Evolutionary conservation across 805 yeast species (phyloP).

Genomic region (Lachancea kluyveri): DNA sequence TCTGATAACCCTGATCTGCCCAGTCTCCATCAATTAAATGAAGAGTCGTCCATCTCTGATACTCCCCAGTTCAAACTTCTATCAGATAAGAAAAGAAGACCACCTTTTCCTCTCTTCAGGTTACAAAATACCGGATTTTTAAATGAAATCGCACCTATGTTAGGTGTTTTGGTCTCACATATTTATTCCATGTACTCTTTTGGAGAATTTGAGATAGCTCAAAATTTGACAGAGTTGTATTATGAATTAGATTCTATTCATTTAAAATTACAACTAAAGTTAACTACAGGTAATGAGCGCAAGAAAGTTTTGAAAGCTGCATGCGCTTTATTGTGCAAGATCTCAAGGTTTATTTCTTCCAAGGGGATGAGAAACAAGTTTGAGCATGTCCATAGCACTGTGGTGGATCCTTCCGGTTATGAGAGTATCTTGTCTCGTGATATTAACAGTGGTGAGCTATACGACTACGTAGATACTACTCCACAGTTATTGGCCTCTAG

Average conservation of each 20-base stretch:
- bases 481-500: constrained; percentile 59
- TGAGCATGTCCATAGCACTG: constrained; percentile 13
- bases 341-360: constrained; percentile 54
- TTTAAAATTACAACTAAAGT: constrained; percentile 42
- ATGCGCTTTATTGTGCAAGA: constrained; percentile 46
- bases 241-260: constrained; percentile 53
- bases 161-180: constrained; percentile 54
- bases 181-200: constrained; percentile 65
- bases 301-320: constrained; percentile 44
- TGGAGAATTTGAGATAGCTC: constrained; percentile 60
- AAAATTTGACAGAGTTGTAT: constrained; percentile 48
- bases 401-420: constrained; percentile 53
- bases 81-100: constrained; percentile 33
- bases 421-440: constrained; percentile 65
- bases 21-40: constrained; percentile 29
- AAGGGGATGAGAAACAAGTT: constrained; percentile 33
- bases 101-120: constrained; percentile 50
- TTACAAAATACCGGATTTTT: constrained; percentile 39
- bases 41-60: constrained; percentile 23
- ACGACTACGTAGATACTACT: constrained; percentile 35
- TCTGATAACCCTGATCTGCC: constrained; percentile 26
- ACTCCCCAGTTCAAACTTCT: constrained; percentile 26
- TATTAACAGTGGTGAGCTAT: constrained; percentile 49
- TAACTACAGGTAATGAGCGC: constrained; percentile 51
- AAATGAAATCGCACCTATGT: constrained; percentile 52